Percentiles rank a stretch among this genome's conserved stretches.
phyloP scores from a whole-genome alignment of 257 asterid species.

The Solanum microdontum region DNA sequence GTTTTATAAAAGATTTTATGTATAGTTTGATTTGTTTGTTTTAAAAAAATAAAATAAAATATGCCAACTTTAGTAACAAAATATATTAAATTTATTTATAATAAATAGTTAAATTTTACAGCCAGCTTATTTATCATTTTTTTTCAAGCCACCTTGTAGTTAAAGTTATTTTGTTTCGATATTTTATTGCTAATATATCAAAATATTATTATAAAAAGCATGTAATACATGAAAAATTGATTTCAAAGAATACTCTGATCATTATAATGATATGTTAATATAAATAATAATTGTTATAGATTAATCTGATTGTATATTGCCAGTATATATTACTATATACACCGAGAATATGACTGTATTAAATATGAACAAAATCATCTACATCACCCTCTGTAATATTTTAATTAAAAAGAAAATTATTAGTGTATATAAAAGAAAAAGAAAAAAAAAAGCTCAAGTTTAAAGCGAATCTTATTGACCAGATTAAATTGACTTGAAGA shows the following conservation, averaged over 20 bases:
- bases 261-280: not conserved
- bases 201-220: not conserved
- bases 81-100: not conserved
- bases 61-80: not conserved
- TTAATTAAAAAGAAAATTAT: not conserved
- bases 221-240: not conserved
- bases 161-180: not conserved
- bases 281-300: not conserved
- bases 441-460: not conserved
- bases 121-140: not conserved
- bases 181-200: not conserved
- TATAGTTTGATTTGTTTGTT: not conserved
- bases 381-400: not conserved
- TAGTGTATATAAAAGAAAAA: not conserved
- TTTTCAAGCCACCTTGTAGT: not conserved
- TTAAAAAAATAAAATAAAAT: no score
- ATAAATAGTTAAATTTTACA: not conserved
- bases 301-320: not conserved
- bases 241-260: not conserved
- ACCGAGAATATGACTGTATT: not conserved
- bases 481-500: not conserved
- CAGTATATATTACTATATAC: not conserved
- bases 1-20: not conserved
- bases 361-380: not conserved
- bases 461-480: not conserved